Conservation (phyloP, 495 filamentous ascomycete genomes). For the Aspergillus nidulans region DNA sequence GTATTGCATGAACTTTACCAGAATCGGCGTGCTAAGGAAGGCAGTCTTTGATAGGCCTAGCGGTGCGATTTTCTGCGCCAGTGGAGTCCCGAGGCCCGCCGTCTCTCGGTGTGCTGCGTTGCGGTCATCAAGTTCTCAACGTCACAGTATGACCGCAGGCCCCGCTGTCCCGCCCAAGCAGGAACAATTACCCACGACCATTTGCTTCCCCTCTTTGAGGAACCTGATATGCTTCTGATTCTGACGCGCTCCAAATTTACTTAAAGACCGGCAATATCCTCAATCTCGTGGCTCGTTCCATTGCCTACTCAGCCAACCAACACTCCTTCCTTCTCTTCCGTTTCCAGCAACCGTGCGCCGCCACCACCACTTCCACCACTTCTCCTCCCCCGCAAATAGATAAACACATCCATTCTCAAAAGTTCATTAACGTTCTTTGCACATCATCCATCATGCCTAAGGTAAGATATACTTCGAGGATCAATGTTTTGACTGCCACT, state of each 20-base stretch:
- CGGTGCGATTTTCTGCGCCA: neutral
- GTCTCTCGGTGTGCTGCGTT: slow-evolving; percentile 3
- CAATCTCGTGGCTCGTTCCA: neutral
- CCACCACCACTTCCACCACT: neutral
- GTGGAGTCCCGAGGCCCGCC: slow-evolving; percentile 15
- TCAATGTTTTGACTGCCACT: slow-evolving; percentile 16
- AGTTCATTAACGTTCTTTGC: neutral
- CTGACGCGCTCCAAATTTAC: slow-evolving; percentile 1
- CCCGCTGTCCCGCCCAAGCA: slow-evolving; percentile 6
- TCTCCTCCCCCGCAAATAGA: neutral
- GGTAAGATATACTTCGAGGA: slow-evolving; percentile 21
- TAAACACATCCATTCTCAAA: neutral
- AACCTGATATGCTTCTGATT: neutral
- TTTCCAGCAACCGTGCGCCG: neutral
- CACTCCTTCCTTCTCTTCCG: neutral
- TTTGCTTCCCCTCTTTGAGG: slow-evolving; percentile 3
- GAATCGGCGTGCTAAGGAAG: slow-evolving; percentile 11
- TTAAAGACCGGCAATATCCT: slow-evolving; percentile 5
- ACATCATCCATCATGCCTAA: slow-evolving; percentile 40
- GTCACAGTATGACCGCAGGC: slow-evolving; percentile 25
- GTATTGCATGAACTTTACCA: slow-evolving; percentile 5
- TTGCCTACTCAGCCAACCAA: neutral
- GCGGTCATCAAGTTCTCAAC: slow-evolving; percentile 13
- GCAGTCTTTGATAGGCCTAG: slow-evolving; percentile 11
- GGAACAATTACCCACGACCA: slow-evolving; percentile 5